Evolutionary conservation across 2,329 filamentous ascomycete species (phyloP).

Genomic region (Talaromyces amestolkiae): DNA sequence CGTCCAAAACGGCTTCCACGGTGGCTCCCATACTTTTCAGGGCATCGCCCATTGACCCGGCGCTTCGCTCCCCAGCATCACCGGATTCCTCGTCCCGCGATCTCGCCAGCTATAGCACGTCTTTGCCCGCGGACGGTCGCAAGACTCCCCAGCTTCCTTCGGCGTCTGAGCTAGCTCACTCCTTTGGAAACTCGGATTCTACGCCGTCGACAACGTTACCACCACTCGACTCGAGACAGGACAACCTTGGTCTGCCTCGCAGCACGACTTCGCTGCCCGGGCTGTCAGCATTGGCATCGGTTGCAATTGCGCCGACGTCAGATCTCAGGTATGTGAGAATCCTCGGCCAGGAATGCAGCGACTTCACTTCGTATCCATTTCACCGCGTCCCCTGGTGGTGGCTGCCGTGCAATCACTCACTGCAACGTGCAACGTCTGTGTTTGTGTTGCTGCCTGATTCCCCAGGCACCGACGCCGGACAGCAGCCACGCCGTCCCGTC

Average conservation of each 20-base stretch:
- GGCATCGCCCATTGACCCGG: constrained; percentile 57
- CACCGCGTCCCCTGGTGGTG: background rate
- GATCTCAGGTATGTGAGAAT: constrained; percentile 48
- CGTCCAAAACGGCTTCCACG: constrained; percentile 55
- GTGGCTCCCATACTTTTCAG: constrained; percentile 59
- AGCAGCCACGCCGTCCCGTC: too few relatives aligned
- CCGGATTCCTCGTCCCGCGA: constrained; percentile 38
- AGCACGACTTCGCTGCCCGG: constrained; percentile 52
- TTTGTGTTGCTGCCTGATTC: constrained; percentile 5
- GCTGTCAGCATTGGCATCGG: constrained; percentile 59
- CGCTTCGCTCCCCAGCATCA: constrained; percentile 48
- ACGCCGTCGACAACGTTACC: constrained; percentile 43
- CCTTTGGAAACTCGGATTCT: constrained; percentile 54
- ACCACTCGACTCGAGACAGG: constrained; percentile 32
- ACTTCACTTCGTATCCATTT: background rate
- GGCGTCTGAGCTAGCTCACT: constrained; percentile 46
- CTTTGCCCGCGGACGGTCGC: constrained; percentile 46
- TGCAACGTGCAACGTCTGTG: background rate
- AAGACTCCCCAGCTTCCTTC: constrained; percentile 48
- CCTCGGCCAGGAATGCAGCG: constrained; percentile 6
- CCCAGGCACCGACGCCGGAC: constrained; percentile 8
- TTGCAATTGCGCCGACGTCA: constrained; percentile 53
- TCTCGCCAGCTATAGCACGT: constrained; percentile 36
- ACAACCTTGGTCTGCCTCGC: constrained; percentile 24
- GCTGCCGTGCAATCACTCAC: too few relatives aligned